These are phyloP conservation scores for Lophiostoma macrostomum DNA, from an alignment of 495 filamentous ascomycete genomes.

Conservation along the genomic window DNA sequence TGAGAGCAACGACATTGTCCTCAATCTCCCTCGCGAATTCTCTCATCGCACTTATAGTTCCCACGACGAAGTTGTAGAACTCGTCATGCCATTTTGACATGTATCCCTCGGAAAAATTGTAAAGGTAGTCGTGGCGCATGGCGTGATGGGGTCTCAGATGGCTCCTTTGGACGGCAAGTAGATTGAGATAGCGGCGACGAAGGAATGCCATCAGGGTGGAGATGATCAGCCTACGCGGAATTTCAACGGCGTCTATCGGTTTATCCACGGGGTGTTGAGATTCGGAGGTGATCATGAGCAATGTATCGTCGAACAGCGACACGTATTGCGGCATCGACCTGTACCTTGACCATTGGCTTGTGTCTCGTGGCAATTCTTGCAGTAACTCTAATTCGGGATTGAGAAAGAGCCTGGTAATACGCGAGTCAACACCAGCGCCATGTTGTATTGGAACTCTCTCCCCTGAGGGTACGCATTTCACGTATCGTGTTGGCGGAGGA, in stretches of 20 bases:
- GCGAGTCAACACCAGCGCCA: background rate
- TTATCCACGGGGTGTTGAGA: background rate
- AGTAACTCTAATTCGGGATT: background rate
- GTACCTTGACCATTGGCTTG: background rate
- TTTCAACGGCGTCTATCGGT: background rate
- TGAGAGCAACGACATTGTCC: conserved; percentile 1
- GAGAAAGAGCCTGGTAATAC: no score
- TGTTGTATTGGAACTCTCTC: background rate
- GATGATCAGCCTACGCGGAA: background rate
- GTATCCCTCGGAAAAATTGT: background rate
- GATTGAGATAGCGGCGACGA: conserved; percentile 6
- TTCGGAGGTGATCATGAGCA: no score
- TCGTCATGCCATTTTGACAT: conserved; percentile 3
- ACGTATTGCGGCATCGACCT: background rate
- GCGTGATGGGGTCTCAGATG: background rate
- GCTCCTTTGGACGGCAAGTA: background rate
- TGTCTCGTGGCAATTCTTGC: background rate
- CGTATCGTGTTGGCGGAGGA: background rate
- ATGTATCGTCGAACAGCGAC: background rate
- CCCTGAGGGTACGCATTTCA: background rate
- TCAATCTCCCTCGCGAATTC: background rate
- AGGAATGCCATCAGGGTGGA: background rate
- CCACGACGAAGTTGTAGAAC: conserved; percentile 7
- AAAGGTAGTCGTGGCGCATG: conserved; percentile 3
- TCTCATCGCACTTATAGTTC: background rate